Conservation (phyloP, 805 yeast genomes). For the Candida palmyrensis region DNA sequence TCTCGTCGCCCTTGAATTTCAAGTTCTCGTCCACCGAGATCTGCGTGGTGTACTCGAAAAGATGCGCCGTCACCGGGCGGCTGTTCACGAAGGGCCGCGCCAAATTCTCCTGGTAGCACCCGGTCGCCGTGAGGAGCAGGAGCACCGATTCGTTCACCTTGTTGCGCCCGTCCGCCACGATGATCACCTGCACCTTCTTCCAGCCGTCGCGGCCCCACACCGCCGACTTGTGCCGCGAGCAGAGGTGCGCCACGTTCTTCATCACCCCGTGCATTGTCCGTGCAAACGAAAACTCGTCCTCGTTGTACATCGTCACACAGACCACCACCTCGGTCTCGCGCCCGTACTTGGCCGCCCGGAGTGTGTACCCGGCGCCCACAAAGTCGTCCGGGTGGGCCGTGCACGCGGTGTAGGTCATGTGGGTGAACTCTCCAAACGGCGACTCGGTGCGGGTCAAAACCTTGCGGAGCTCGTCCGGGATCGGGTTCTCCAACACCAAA, state of each 20-base stretch:
- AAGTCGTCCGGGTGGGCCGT: conserved; percentile 91
- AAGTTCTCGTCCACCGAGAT: conserved; percentile 85
- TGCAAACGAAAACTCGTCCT: conserved; percentile 83
- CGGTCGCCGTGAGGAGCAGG: conserved; percentile 88
- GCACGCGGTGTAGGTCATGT: conserved; percentile 96
- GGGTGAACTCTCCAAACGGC: conserved; percentile 81
- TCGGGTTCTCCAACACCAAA: conserved; percentile 87
- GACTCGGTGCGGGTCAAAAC: conserved; percentile 80
- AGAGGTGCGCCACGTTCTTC: conserved; percentile 84
- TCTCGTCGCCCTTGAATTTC: conserved; percentile 85
- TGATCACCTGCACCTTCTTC: conserved; percentile 91
- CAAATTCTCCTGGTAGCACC: conserved; percentile 95
- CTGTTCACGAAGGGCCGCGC: conserved; percentile 93
- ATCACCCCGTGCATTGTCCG: conserved; percentile 93
- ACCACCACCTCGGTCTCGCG: conserved; percentile 90
- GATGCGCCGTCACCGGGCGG: conserved; percentile 86
- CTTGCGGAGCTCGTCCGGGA: conserved; percentile 81
- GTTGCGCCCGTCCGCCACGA: conserved; percentile 92
- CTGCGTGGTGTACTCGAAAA: conserved; percentile 95
- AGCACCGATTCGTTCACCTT: conserved; percentile 81
- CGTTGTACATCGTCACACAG: conserved; percentile 97
- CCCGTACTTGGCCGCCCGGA: conserved; percentile 79
- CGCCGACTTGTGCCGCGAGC: conserved; percentile 73
- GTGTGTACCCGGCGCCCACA: conserved; percentile 70
- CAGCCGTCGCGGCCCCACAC: conserved; percentile 97